Percentiles rank a stretch among this genome's conserved stretches.
Evolutionary conservation across 2,329 filamentous ascomycete genomes (phyloP).

Genomic region (Sclerotinia glacialis): DNA sequence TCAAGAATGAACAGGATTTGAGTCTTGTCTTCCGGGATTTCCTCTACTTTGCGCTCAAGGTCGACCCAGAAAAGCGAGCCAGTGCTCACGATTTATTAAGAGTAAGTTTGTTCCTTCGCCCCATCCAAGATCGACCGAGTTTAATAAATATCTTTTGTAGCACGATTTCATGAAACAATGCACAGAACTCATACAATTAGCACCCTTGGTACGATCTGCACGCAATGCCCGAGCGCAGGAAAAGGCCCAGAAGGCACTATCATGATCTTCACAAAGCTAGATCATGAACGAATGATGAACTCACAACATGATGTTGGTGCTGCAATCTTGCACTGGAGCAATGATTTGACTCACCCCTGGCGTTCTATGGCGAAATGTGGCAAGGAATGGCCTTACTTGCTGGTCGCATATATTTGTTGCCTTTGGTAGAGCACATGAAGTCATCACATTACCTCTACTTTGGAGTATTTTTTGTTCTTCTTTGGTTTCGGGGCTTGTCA

Average conservation of each 20-base stretch:
- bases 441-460: constrained; percentile 1
- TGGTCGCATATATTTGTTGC: constrained; percentile 2
- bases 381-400: constrained; percentile 3
- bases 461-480: constrained; percentile 2
- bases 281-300: constrained; percentile 21
- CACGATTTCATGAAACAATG: constrained; percentile 79
- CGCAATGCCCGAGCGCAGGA: constrained; percentile 83
- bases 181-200: constrained; percentile 71
- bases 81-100: constrained; percentile 90
- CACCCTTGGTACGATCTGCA: constrained; percentile 83
- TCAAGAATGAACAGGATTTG: constrained; percentile 87
- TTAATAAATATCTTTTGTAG: constrained; percentile 44
- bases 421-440: constrained; percentile 9
- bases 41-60: constrained; percentile 86
- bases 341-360: constrained; percentile 15
- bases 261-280: constrained; percentile 22
- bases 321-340: constrained; percentile 17
- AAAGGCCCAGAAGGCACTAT: constrained; percentile 63
- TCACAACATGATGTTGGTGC: constrained; percentile 18
- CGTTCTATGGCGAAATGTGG: constrained; percentile 13
- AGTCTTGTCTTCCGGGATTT: constrained; percentile 86
- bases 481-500: constrained; percentile 4
- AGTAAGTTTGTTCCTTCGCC: constrained; percentile 56
- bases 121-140: neutral
- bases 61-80: constrained; percentile 94